Conservation (phyloP, 75 land plant species). For the Cryptomeria japonica region DNA sequence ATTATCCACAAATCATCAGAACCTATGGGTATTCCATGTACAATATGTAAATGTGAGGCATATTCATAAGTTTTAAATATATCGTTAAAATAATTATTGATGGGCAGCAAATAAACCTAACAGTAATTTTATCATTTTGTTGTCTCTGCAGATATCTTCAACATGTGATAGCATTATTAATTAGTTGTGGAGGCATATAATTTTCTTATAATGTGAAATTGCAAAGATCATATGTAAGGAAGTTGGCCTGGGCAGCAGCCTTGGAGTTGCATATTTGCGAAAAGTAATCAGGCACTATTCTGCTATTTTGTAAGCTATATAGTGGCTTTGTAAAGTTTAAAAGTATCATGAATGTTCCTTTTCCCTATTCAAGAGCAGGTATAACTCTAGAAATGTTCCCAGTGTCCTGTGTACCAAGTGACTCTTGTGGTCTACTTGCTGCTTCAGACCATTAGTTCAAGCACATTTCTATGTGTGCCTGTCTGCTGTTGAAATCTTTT, state of each 20-base stretch:
- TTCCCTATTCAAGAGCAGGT: neutral
- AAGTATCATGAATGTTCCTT: neutral
- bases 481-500: conserved; percentile 2
- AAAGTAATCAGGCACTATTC: neutral
- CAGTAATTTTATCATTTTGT: neutral
- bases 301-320: conserved; percentile 9
- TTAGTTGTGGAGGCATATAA: conserved; percentile 2
- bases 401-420: neutral
- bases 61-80: neutral
- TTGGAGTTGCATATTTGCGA: neutral
- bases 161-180: neutral
- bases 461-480: neutral
- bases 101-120: neutral
- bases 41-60: conserved; percentile 12
- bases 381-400: neutral
- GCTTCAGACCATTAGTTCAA: neutral
- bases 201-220: neutral
- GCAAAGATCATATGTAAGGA: conserved; percentile 1
- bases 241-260: neutral
- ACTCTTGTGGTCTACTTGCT: neutral
- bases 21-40: conserved; percentile 10
- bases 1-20: conserved; percentile 3
- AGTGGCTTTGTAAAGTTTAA: conserved; percentile 6
- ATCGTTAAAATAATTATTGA: neutral
- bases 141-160: conserved; percentile 1